Conservation (phyloP, 148 eudicot species). For the Diospyros kaki region DNA sequence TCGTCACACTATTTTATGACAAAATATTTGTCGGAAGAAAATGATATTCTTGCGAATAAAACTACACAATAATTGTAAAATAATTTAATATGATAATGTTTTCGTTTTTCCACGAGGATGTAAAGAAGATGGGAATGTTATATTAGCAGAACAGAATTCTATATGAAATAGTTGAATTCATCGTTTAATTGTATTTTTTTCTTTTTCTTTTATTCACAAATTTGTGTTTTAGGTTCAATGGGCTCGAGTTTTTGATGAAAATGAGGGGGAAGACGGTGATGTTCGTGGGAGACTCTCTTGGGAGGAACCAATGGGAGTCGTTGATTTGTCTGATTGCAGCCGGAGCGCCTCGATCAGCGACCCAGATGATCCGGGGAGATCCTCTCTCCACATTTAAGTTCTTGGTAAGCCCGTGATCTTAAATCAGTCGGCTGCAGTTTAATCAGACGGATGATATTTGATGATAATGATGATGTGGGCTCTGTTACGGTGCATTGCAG, state of each 20-base stretch:
- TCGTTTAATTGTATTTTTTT: neutral
- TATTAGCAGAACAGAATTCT: neutral
- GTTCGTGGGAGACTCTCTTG: constrained; percentile 92
- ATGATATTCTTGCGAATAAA: too few relatives aligned
- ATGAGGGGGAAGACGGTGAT: constrained; percentile 75
- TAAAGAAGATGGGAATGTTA: too few relatives aligned
- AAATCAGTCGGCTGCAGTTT: too few relatives aligned
- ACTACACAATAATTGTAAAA: too few relatives aligned
- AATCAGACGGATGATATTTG: neutral
- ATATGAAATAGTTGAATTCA: neutral
- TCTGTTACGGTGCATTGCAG: constrained; percentile 30
- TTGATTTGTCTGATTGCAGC: constrained; percentile 77
- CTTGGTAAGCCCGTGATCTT: constrained; percentile 36
- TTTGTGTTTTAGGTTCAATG: constrained; percentile 46
- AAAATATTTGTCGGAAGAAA: too few relatives aligned
- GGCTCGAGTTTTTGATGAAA: constrained; percentile 51
- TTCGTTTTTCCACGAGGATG: too few relatives aligned
- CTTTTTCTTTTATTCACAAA: too few relatives aligned
- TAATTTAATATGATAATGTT: too few relatives aligned
- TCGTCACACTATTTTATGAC: too few relatives aligned
- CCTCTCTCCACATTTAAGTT: constrained; percentile 62
- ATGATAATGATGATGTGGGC: neutral
- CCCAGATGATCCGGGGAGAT: constrained; percentile 47
- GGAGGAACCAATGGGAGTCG: constrained; percentile 97
- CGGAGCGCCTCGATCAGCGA: constrained; percentile 41